phyloP scores from a whole-genome alignment of 1,139 yeast genomes.

The Diutina rugosa region DNA sequence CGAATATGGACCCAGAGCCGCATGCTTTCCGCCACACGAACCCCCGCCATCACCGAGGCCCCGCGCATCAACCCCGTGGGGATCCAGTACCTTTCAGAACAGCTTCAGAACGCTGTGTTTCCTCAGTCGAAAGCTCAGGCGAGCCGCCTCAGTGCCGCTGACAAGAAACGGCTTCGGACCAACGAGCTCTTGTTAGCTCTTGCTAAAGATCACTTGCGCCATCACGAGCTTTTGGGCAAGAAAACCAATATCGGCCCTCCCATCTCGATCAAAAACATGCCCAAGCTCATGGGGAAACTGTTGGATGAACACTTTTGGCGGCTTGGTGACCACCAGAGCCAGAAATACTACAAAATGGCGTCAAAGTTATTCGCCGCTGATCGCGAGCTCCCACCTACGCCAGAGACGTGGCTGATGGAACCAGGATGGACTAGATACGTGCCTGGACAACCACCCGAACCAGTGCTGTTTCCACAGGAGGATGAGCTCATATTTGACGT shows the following conservation, averaged over 20 bases:
- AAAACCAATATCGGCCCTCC: conserved; percentile 57
- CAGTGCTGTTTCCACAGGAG: conserved; percentile 56
- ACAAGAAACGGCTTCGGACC: conserved; percentile 13
- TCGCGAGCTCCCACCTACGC: conserved; percentile 34
- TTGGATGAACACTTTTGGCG: conserved; percentile 79
- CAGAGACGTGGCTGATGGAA: conserved; percentile 33
- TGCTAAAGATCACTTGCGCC: conserved; percentile 47
- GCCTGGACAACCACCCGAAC: conserved; percentile 34
- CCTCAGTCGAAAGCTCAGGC: conserved; percentile 16
- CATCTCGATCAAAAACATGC: conserved; percentile 45
- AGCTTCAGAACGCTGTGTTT: conserved; percentile 49
- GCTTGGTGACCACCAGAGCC: conserved; percentile 47
- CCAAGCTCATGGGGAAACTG: conserved; percentile 52
- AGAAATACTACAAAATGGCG: conserved; percentile 47
- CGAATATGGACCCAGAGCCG: background rate
- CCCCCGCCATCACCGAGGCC: conserved; percentile 11
- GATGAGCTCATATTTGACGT: conserved; percentile 75
- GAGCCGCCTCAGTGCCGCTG: conserved; percentile 1
- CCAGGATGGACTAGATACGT: conserved; percentile 83
- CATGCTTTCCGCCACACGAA: background rate
- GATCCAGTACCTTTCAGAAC: conserved; percentile 52
- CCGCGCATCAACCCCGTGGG: conserved; percentile 55
- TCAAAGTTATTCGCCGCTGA: conserved; percentile 16
- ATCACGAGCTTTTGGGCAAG: conserved; percentile 66
- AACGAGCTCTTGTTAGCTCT: conserved; percentile 34